Base-by-base conservation (phyloP, 306 rosid genomes). In the Cicer bijugum region DNA sequence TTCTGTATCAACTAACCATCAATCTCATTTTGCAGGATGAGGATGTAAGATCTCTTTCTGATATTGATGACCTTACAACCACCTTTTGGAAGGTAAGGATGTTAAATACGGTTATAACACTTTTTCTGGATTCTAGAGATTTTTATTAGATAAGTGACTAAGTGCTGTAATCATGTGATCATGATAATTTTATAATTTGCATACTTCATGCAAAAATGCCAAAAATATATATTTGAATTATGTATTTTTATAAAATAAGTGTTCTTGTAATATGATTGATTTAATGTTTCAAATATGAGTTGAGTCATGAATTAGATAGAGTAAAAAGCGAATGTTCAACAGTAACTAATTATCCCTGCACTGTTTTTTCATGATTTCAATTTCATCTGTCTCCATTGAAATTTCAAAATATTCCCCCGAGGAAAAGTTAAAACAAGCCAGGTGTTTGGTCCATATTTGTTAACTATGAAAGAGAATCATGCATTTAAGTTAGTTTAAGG, bases 11-110 rank as follows among this genome's bases (percentile, higher is more conserved):
- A 63, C 52, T 69, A n/a, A 84, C 81, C 37, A 10, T 44, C 42
- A 43, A 63, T 74, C 44, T 80, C 61, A 6, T 51, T 56, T 50
- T 84, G 75, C 78, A 81, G 85, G 81, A 66, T 20, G 86, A 79
- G 20, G 86, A 79, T 42, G 17, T 79, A 28, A 65, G 83, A 64
- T 83, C 86, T 9, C 81, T 83, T 57, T 83, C 86, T 0, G 83
- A 83, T 51, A 79, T 83, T 58, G 86, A 83, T 50, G 86, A 83
- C 71, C 83, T 83, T 60, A 83, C 74, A 5, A 83, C 86, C 56
- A 83, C 86, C 23, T 83, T 83, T 71, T 75, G 15, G 66, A 83
- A 83, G 86, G 86, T 83, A 75, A 71, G 40, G 14, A 33, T 35
- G 50, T 70, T 82, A 63, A 6, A 68, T n/a, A 70, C 8, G 59